phyloP scores from a whole-genome alignment of 129 eudicot species.

The Solidago caesia region DNA sequence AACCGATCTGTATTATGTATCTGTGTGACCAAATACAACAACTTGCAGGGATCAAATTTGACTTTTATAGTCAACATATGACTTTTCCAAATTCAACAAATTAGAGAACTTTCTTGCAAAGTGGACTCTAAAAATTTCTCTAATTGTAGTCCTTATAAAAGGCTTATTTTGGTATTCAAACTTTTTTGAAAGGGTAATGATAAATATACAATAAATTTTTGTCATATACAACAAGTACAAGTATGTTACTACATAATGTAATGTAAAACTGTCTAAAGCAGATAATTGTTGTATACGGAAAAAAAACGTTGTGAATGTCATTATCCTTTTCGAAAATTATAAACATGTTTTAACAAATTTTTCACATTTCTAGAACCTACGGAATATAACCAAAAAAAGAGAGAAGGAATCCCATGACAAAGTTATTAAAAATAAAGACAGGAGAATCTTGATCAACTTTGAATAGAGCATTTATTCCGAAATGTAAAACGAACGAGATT shows the following conservation, averaged over 20 bases:
- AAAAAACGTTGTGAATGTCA: no score
- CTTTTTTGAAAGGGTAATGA: no score
- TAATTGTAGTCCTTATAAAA: not conserved
- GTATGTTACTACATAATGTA: no score
- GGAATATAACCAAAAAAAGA: no score
- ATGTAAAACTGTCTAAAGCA: no score
- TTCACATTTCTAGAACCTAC: no score
- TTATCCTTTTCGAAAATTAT: no score
- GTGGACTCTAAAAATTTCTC: not conserved
- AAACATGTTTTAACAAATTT: no score
- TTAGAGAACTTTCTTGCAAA: not conserved
- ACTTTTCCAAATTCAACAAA: constrained; percentile 4
- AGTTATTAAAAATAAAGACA: not conserved
- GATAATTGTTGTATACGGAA: no score
- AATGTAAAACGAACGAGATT: not conserved
- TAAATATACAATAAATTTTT: not conserved
- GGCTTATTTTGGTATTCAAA: no score
- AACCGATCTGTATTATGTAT: no score
- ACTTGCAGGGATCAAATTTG: not conserved
- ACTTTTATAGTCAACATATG: constrained; percentile 12
- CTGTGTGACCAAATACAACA: not conserved
- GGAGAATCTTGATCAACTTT: constrained; percentile 17
- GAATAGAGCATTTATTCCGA: constrained; percentile 8
- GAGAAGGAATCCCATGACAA: not conserved
- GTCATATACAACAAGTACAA: not conserved